Percentiles rank a stretch among this genome's conserved stretches.
phyloP scores from a whole-genome alignment of 164 flowering plant species.

The Piper betle region DNA sequence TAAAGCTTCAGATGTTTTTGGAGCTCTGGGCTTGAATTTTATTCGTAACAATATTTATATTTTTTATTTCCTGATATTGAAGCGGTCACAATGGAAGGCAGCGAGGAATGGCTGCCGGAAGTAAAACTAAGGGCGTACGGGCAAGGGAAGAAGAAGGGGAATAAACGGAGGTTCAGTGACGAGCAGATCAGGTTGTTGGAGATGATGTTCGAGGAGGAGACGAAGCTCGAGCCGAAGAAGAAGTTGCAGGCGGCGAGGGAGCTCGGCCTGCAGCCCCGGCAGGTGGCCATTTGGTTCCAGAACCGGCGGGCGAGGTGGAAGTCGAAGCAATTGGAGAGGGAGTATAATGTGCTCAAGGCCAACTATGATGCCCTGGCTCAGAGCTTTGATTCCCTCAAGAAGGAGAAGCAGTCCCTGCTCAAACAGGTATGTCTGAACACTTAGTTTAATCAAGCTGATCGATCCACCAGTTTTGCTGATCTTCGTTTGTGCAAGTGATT shows the following conservation, averaged over 20 bases:
- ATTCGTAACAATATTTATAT: too few species aligned
- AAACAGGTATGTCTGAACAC: conserved; percentile 26
- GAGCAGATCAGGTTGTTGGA: conserved; percentile 42
- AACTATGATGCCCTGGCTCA: conserved; percentile 34
- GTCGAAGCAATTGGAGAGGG: conserved; percentile 58
- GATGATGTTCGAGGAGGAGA: conserved; percentile 45
- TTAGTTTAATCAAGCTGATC: too few species aligned
- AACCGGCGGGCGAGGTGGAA: conserved; percentile 81
- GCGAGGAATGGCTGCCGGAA: background rate
- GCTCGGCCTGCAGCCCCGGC: conserved; percentile 62
- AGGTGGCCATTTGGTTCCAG: conserved; percentile 88
- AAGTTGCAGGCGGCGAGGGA: conserved; percentile 52
- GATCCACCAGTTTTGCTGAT: background rate
- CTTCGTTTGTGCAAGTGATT: background rate
- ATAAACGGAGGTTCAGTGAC: conserved; percentile 12
- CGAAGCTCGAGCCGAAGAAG: conserved; percentile 51
- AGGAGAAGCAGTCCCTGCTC: conserved; percentile 42
- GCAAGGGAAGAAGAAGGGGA: conserved; percentile 3
- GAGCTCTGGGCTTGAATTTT: too few species aligned
- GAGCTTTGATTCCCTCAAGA: conserved; percentile 30
- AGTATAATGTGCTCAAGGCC: conserved; percentile 29
- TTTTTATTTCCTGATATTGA: too few species aligned
- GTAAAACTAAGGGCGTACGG: background rate
- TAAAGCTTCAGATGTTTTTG: too few species aligned
- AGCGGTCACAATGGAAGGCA: too few species aligned